Base-by-base conservation (phyloP, 495 filamentous ascomycete genomes). In the Rhypophila decipiens region DNA sequence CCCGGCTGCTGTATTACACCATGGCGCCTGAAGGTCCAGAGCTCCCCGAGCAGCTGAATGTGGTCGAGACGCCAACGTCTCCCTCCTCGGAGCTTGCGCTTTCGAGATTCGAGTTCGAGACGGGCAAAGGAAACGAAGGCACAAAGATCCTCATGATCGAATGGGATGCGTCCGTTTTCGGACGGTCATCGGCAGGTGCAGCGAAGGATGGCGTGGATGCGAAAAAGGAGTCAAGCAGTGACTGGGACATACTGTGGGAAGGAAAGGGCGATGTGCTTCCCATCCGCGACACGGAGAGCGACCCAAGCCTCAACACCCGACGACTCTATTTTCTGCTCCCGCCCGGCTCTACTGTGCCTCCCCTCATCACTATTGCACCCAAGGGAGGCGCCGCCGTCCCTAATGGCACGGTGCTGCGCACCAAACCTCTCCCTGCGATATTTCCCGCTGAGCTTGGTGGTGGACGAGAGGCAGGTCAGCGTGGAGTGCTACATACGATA, bases 111-210 rank as follows among this genome's bases (percentile, higher is more conserved):
- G 88, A 91, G 59, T 89, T 90, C 55, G 85, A 90, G 61, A 71
- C 82, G 3, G 85, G 84, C 35, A 79, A 79, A 52, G 83, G 75
- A 2, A 87, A 86, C 53, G 86, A 90, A 31, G 88, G 87, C 8
- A 89, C 85, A 24, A 91, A 91, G 67, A 83, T 94, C 39, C 60
- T 90, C 39, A 88, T 90, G 85, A 77, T 90, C 10, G 85, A 90
- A 51, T 90, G 87, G 87, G 80, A 87, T 52, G 80, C 82, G 27
- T 73, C 80, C 24, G 66, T 73, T 19, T 49, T 64, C 12, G 60
- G 60, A 62, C 37, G 58, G 63, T 13, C 27, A 24, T 18, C 23
- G 29, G 39, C 5, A 24, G 31, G 27, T 9, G 24, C 29, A 23
- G 24, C 34, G 5, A 42, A 29, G 2, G 19, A 33, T 2, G 40